Conservation (phyloP, 495 filamentous ascomycete species). For the Penicillium ochrochloron region DNA sequence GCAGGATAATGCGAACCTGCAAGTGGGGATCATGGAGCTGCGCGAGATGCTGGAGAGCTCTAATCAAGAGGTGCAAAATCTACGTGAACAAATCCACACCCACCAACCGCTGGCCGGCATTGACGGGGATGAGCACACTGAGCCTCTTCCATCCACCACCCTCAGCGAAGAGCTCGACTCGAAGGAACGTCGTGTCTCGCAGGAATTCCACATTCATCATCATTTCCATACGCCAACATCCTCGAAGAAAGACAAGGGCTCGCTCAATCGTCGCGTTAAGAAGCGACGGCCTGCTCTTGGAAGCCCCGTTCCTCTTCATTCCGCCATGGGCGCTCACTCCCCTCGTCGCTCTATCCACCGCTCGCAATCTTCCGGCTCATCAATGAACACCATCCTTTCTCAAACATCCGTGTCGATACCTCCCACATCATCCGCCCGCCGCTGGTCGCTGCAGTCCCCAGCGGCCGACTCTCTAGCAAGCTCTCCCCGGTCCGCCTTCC, state of each 20-base stretch:
- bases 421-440: constrained; percentile 47
- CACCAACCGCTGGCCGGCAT: constrained; percentile 69
- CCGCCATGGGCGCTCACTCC: constrained; percentile 49
- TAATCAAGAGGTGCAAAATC: constrained; percentile 88
- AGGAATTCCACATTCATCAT: constrained; percentile 88
- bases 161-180: constrained; percentile 71
- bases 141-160: constrained; percentile 43
- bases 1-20: constrained; percentile 92
- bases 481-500: constrained; percentile 76
- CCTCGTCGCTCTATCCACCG: constrained; percentile 47
- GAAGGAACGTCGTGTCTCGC: constrained; percentile 58
- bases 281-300: constrained; percentile 66
- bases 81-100: constrained; percentile 80
- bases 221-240: constrained; percentile 76
- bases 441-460: constrained; percentile 73
- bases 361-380: constrained; percentile 51
- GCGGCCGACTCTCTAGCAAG: constrained; percentile 74
- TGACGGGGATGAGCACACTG: constrained; percentile 31
- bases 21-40: constrained; percentile 86
- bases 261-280: constrained; percentile 60
- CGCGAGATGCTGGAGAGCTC: constrained; percentile 89
- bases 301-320: constrained; percentile 63
- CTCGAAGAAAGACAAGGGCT: constrained; percentile 55
- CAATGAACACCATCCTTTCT: constrained; percentile 61
- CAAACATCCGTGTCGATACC: constrained; percentile 67